Evolutionary conservation across 1,284 basidiomycete species (phyloP).

Genomic region (Somion occarium): DNA sequence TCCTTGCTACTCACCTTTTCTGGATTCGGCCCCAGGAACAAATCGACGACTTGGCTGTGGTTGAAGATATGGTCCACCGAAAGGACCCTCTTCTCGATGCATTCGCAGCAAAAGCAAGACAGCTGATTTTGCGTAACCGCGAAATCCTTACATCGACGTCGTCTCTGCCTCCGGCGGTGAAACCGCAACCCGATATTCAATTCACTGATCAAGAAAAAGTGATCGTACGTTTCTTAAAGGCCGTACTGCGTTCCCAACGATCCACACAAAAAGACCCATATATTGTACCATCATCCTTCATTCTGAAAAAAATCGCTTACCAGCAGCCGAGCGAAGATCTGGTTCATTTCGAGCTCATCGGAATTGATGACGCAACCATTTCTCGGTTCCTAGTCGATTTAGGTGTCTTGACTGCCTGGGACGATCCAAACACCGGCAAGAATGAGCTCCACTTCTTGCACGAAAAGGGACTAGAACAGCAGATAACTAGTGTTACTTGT

Average conservation of each 20-base stretch:
- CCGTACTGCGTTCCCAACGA: slow-evolving; percentile 56
- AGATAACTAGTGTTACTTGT: background rate
- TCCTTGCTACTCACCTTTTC: slow-evolving; percentile 59
- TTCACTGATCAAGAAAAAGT: slow-evolving; percentile 51
- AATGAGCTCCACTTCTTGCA: slow-evolving; percentile 6
- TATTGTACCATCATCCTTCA: slow-evolving; percentile 42
- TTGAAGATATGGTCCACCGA: slow-evolving; percentile 48
- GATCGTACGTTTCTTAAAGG: slow-evolving; percentile 65
- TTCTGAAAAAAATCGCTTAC: slow-evolving; percentile 59
- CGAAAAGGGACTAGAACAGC: background rate
- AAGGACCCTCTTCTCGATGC: slow-evolving; percentile 38
- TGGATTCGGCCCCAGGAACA: slow-evolving; percentile 65
- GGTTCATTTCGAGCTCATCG: slow-evolving; percentile 2
- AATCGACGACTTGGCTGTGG: slow-evolving; percentile 48
- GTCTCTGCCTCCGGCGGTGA: slow-evolving; percentile 31
- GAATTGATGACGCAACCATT: slow-evolving; percentile 29
- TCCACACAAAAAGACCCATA: slow-evolving; percentile 66
- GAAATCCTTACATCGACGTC: slow-evolving; percentile 24
- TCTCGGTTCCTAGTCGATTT: slow-evolving; percentile 51
- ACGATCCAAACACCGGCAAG: slow-evolving; percentile 44
- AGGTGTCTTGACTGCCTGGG: slow-evolving; percentile 73
- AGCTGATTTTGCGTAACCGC: slow-evolving; percentile 33
- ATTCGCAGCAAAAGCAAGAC: slow-evolving; percentile 58
- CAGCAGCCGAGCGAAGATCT: slow-evolving; percentile 25
- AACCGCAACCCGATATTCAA: slow-evolving; percentile 22